Evolutionary conservation across 129 eudicot species (phyloP), one percentile per base, ranked within the genome.

Genomic region (Artemisia tridentata): DNA sequence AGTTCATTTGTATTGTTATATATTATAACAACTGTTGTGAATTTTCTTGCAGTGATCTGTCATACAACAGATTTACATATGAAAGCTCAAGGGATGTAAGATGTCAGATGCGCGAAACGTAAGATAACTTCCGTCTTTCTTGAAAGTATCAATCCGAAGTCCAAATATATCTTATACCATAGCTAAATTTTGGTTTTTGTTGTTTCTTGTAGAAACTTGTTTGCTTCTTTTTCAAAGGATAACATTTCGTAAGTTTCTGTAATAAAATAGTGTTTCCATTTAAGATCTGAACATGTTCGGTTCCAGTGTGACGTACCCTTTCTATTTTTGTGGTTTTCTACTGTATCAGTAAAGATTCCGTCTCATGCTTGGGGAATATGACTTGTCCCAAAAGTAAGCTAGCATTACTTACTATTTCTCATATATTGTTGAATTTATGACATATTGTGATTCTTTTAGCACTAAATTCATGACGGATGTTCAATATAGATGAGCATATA

Each of bases 51-150:
- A 76, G 80, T 68, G 80, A 85, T 79, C 49, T 85, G 48, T 85
- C 90, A 9, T 79, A 81, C 69, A 85, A 85, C 83, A 82, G 76
- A 20, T 68, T 85, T 21, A 76, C 84, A 18, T 47, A 49, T 54
- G 65, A 21, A 48, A 68, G 75, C 64, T 60, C 79, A n/a, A 57
- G 52, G 15, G 6, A 34, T 20, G 5, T 6, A 38, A 64, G 18
- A 19, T 85, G 90, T 80, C 84, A 65, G 23, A 54, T 63, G 19
- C 67, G 71, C n/a, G 65, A 51, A 9, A 80, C 71, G 90, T 85
- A 85, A 79, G 84, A 27, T 45, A 61, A 48, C 7, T 12, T 67
- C n/a, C 43, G 3, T 18, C 25, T 72, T 68, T 67, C 67, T 58
- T 9, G 1, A 63, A 52, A 17, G 23, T 46, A 18, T 51, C 9